A percentile compares a stretch with the other conserved stretches of the same genome.
Conservation (phyloP, 805 yeast genomes). For the Lipomyces mesembrius region DNA sequence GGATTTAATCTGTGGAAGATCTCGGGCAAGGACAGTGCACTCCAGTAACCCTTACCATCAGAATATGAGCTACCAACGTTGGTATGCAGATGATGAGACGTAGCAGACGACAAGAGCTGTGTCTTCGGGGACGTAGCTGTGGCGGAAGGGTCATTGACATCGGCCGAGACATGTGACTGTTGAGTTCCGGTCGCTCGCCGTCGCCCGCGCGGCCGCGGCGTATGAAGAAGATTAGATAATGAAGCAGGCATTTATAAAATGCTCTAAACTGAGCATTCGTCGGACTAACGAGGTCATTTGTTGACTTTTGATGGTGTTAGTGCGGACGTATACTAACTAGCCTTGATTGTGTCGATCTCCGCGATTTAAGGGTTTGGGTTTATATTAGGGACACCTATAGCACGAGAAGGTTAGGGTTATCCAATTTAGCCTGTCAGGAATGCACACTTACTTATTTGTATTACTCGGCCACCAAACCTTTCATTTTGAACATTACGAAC, state of each 20-base stretch:
- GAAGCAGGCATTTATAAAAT: neutral
- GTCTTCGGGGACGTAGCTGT: neutral
- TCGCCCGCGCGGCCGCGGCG: neutral
- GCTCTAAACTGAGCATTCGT: neutral
- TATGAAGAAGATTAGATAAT: neutral
- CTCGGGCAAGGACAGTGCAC: neutral
- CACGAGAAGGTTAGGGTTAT: too few relatives aligned
- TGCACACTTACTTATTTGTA: too few relatives aligned
- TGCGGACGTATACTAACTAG: too few relatives aligned
- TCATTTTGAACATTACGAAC: too few relatives aligned
- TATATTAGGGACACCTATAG: too few relatives aligned
- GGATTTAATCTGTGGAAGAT: neutral
- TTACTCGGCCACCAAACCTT: too few relatives aligned
- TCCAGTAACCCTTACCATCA: neutral
- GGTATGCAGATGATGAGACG: neutral
- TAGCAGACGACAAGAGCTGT: neutral
- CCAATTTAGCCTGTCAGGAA: too few relatives aligned
- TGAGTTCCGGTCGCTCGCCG: neutral
- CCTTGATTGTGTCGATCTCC: too few relatives aligned
- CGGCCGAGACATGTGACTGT: neutral
- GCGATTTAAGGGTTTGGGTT: too few relatives aligned
- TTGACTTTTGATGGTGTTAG: too few relatives aligned
- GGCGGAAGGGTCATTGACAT: neutral
- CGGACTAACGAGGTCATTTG: too few relatives aligned
- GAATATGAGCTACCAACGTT: neutral